Percentiles rank a stretch among this genome's conserved stretches.
phyloP scores from a whole-genome alignment of 2,329 filamentous ascomycete genomes.

The Grosmannia huntii region DNA sequence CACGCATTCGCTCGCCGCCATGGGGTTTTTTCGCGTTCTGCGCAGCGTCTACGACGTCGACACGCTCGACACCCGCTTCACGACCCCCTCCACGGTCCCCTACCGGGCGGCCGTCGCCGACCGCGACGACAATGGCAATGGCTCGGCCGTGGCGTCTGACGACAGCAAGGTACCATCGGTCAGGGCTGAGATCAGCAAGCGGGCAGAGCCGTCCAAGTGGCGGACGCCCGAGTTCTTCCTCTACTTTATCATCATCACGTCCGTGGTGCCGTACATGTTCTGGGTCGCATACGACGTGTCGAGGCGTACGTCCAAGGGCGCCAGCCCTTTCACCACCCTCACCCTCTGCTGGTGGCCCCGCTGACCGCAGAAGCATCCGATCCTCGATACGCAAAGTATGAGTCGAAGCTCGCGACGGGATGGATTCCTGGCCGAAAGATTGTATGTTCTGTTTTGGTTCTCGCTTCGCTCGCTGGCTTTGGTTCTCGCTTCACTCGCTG shows the following conservation, averaged over 20 bases:
- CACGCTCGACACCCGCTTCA: slow-evolving; percentile 34
- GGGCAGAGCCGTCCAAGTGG: slow-evolving; percentile 61
- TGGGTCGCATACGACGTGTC: slow-evolving; percentile 82
- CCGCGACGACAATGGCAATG: slow-evolving; percentile 22
- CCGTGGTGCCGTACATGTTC: slow-evolving; percentile 74
- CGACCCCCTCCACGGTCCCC: slow-evolving; percentile 55
- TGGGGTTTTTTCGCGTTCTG: slow-evolving; percentile 30
- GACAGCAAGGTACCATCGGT: slow-evolving; percentile 14
- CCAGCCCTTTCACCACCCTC: background rate
- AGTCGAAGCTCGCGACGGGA: slow-evolving; percentile 58
- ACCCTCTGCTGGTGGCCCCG: background rate
- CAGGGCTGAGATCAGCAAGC: slow-evolving; percentile 15
- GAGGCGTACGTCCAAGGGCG: slow-evolving; percentile 41
- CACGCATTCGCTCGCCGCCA: background rate
- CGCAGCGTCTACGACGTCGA: slow-evolving; percentile 37
- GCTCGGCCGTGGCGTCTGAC: slow-evolving; percentile 12
- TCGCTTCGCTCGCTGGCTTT: background rate
- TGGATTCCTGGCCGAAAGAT: slow-evolving; percentile 92
- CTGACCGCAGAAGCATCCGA: slow-evolving; percentile 49
- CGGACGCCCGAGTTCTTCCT: slow-evolving; percentile 72
- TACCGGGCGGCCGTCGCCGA: slow-evolving; percentile 34
- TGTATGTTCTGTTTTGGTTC: slow-evolving; percentile 30
- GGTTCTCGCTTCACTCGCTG: background rate
- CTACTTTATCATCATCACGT: slow-evolving; percentile 58
- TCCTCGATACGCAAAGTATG: slow-evolving; percentile 66